Evolutionary conservation across 108 stramenopile species (phyloP).

Genomic region (Cyclotella choctawhatcheeana): DNA sequence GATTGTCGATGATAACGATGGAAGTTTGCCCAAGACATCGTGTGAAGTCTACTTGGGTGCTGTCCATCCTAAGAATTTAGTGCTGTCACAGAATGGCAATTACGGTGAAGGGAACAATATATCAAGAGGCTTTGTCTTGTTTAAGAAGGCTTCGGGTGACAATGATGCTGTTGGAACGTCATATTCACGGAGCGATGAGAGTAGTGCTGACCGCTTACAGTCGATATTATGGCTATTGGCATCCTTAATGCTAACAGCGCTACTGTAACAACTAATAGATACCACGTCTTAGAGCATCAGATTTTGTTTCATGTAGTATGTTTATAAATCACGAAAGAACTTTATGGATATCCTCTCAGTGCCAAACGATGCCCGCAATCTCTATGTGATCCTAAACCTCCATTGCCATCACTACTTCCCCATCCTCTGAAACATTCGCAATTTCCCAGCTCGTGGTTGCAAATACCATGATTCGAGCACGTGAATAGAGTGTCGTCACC

Average conservation of each 20-base stretch:
- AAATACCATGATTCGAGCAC: conserved; percentile 59
- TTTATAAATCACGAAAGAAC: too few species aligned
- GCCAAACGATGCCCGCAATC: conserved; percentile 50
- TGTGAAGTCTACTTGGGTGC: conserved; percentile 49
- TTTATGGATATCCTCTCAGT: conserved; percentile 31
- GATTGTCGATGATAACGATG: conserved; percentile 43
- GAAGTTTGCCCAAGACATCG: conserved; percentile 17
- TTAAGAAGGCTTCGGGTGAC: conserved; percentile 24
- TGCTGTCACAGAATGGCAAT: conserved; percentile 36
- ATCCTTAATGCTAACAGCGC: too few species aligned
- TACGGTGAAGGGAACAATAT: conserved; percentile 42
- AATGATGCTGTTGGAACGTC: too few species aligned
- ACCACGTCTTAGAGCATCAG: too few species aligned
- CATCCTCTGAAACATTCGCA: conserved; percentile 59
- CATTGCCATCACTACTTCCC: conserved; percentile 52
- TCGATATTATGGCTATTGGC: too few species aligned
- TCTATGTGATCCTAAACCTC: conserved; percentile 29
- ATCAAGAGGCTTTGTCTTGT: conserved; percentile 40
- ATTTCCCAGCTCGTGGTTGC: conserved; percentile 50
- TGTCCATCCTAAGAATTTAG: conserved; percentile 21
- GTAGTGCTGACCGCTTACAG: too few species aligned
- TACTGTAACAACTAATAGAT: too few species aligned
- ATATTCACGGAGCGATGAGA: too few species aligned
- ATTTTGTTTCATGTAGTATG: too few species aligned
- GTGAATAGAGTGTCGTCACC: conserved; percentile 39